Evolutionary conservation across 225 moss, liverwort and hornwort genomes (phyloP).

Genomic region (Pseudisothecium myosuroides): DNA sequence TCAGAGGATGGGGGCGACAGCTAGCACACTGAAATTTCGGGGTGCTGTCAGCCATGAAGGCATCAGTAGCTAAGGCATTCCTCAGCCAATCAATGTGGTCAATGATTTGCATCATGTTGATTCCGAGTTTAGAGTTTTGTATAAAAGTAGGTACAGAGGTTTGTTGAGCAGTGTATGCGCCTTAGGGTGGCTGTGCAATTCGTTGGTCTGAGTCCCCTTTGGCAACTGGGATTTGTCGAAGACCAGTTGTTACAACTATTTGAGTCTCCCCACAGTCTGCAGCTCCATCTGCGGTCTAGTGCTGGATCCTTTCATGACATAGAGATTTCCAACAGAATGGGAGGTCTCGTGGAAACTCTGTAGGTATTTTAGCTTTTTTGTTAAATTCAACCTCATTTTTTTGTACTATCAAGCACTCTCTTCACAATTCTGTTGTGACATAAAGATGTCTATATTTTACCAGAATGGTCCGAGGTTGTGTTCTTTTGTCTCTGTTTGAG

Average conservation of each 20-base stretch:
- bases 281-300: conserved; percentile 8
- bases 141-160: conserved; percentile 41
- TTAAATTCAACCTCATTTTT: conserved; percentile 54
- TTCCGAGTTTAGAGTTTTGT: conserved; percentile 29
- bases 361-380: conserved; percentile 35
- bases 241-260: conserved; percentile 17
- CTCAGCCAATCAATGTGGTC: conserved; percentile 17
- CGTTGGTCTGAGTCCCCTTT: conserved; percentile 7
- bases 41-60: conserved; percentile 13
- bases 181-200: conserved; percentile 22
- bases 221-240: not conserved
- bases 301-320: conserved; percentile 18
- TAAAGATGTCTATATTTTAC: conserved; percentile 33
- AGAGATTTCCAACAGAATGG: conserved; percentile 18
- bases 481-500: not conserved
- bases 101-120: conserved; percentile 13
- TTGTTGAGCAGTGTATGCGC: conserved; percentile 27
- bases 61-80: conserved; percentile 18
- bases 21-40: conserved; percentile 18
- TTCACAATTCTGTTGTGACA: conserved; percentile 24
- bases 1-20: conserved; percentile 25
- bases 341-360: conserved; percentile 10
- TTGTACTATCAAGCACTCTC: conserved; percentile 39
- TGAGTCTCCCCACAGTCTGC: conserved; percentile 6
- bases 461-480: not conserved